phyloP scores from a whole-genome alignment of 1,284 basidiomycete genomes.

The Ganoderma resinaceum region DNA sequence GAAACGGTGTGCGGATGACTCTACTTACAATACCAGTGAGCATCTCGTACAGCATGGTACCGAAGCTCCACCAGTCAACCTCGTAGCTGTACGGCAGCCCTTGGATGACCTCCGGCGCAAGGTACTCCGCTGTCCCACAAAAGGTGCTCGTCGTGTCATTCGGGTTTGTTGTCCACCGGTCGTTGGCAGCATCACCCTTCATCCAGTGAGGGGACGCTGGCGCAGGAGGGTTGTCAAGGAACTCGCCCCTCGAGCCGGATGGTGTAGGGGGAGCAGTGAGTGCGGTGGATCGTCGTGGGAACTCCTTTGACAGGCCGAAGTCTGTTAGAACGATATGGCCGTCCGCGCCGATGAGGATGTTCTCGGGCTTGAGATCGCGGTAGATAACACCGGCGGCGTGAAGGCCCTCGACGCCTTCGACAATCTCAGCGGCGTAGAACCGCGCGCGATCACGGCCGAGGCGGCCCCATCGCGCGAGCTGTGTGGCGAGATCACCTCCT shows the following conservation, averaged over 20 bases:
- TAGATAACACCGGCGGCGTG: constrained; percentile 89
- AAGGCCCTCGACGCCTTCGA: constrained; percentile 92
- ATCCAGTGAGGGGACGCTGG: constrained; percentile 75
- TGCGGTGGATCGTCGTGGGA: constrained; percentile 60
- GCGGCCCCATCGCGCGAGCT: constrained; percentile 93
- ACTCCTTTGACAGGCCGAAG: constrained; percentile 93
- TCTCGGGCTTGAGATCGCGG: constrained; percentile 93
- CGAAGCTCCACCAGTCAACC: constrained; percentile 98
- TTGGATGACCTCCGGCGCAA: constrained; percentile 94
- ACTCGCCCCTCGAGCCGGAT: constrained; percentile 57
- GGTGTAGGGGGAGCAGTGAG: constrained; percentile 65
- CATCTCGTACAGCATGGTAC: constrained; percentile 97
- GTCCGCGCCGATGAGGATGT: constrained; percentile 91
- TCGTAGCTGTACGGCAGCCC: constrained; percentile 92
- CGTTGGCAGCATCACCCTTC: constrained; percentile 60
- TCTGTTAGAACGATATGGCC: constrained; percentile 97
- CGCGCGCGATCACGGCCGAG: constrained; percentile 91
- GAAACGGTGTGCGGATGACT: constrained; percentile 14
- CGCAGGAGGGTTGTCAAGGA: constrained; percentile 50
- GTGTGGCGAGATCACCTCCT: constrained; percentile 95
- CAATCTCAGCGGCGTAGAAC: constrained; percentile 97
- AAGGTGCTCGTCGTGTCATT: constrained; percentile 82
- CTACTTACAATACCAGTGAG: constrained; percentile 83
- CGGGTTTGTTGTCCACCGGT: constrained; percentile 60
- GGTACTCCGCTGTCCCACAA: constrained; percentile 93